These are phyloP conservation scores for Penicillium lagena DNA, from an alignment of 495 filamentous ascomycete genomes.

Conservation along the genomic window DNA sequence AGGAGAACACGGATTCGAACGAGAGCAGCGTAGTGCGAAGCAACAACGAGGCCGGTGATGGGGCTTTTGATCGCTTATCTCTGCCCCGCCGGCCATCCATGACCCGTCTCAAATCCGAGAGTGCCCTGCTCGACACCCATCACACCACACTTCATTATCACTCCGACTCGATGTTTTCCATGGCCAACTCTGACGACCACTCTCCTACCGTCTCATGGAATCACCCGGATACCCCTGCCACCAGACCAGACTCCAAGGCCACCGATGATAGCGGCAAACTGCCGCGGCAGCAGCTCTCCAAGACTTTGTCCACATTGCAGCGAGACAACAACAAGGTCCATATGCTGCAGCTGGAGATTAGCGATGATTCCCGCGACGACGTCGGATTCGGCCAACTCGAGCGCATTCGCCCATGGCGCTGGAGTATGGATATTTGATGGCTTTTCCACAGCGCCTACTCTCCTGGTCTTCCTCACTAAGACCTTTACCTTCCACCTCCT, in stretches of 20 bases:
- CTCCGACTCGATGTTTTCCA: slow-evolving; percentile 30
- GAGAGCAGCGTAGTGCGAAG: neutral
- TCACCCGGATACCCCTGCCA: slow-evolving; percentile 33
- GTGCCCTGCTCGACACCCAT: slow-evolving; percentile 19
- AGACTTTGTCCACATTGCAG: slow-evolving; percentile 27
- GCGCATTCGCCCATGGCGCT: slow-evolving; percentile 37
- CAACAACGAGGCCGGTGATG: slow-evolving; percentile 6
- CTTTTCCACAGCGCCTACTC: neutral
- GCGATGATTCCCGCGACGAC: slow-evolving; percentile 27
- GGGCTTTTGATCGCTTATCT: slow-evolving; percentile 5
- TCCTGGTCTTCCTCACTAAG: neutral
- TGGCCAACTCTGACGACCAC: slow-evolving; percentile 21
- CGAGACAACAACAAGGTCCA: slow-evolving; percentile 32
- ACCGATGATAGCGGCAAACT: slow-evolving; percentile 23
- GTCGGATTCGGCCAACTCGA: slow-evolving; percentile 32
- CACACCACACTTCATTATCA: slow-evolving; percentile 22
- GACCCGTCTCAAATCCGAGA: slow-evolving; percentile 12
- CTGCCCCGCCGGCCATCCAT: slow-evolving; percentile 18
- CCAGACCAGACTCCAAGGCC: slow-evolving; percentile 36
- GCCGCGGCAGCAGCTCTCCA: slow-evolving; percentile 25
- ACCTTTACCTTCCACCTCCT: slow-evolving; percentile 1
- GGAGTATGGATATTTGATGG: slow-evolving; percentile 44
- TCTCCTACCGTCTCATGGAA: slow-evolving; percentile 27
- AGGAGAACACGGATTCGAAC: slow-evolving; percentile 1
- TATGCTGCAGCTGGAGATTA: slow-evolving; percentile 37